A percentile compares a stretch with the other conserved stretches of the same genome.
These are phyloP conservation scores for Fusarium sororula DNA, from an alignment of 2,329 filamentous ascomycete genomes.

Conservation along the genomic window DNA sequence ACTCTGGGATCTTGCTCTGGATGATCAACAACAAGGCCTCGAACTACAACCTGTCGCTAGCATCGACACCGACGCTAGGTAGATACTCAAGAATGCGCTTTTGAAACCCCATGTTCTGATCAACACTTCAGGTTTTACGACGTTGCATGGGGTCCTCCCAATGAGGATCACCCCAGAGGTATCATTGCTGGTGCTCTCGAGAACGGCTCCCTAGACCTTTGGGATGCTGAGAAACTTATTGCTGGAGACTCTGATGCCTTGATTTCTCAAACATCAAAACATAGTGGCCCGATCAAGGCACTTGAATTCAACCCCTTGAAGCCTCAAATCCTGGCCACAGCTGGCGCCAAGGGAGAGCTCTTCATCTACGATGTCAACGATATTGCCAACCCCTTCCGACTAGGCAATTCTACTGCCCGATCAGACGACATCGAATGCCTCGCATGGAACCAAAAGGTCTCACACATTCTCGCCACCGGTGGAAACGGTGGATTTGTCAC, in stretches of 20 bases:
- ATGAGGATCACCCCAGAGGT: constrained; percentile 80
- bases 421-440: constrained; percentile 96
- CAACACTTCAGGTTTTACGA: constrained; percentile 82
- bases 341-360: constrained; percentile 93
- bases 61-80: constrained; percentile 91
- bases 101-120: constrained; percentile 24
- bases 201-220: constrained; percentile 91
- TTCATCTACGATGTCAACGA: constrained; percentile 97
- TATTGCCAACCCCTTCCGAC: constrained; percentile 83
- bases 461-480: constrained; percentile 94
- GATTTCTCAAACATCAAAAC: constrained; percentile 87
- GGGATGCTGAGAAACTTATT: constrained; percentile 81
- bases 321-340: constrained; percentile 89
- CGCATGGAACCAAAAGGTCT: constrained; percentile 98
- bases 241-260: constrained; percentile 73
- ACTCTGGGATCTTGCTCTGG: constrained; percentile 91
- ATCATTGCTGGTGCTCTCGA: constrained; percentile 96
- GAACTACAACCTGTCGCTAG: constrained; percentile 88
- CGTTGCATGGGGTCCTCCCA: constrained; percentile 90
- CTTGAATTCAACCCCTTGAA: constrained; percentile 96
- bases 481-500: constrained; percentile 94
- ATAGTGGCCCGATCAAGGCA: constrained; percentile 91
- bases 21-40: constrained; percentile 76
- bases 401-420: constrained; percentile 87
- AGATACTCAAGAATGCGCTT: constrained; percentile 41